These are phyloP conservation scores for Baeospora myosura DNA, from an alignment of 1,284 basidiomycete genomes.

Conservation along the genomic window DNA sequence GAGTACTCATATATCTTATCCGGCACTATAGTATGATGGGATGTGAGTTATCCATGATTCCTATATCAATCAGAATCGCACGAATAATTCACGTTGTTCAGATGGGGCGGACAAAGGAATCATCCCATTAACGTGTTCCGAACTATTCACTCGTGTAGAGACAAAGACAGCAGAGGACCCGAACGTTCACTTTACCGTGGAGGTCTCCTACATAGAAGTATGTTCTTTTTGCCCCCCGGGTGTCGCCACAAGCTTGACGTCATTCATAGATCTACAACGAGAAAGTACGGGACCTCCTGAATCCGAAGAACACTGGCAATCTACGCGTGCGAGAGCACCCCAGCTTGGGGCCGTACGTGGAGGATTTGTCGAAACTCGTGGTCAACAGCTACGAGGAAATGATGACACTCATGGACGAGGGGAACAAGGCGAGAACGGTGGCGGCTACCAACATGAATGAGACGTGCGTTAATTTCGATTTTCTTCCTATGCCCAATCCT, in stretches of 20 bases:
- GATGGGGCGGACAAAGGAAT: slow-evolving; percentile 96
- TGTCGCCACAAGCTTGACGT: slow-evolving; percentile 4
- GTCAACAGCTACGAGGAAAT: slow-evolving; percentile 91
- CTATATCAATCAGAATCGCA: slow-evolving; percentile 1
- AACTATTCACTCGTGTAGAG: slow-evolving; percentile 82
- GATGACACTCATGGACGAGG: slow-evolving; percentile 99
- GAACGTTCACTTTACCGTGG: slow-evolving; percentile 79
- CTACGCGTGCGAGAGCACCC: slow-evolving; percentile 96
- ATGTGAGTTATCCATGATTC: slow-evolving; percentile 75
- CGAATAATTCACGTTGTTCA: slow-evolving; percentile 23
- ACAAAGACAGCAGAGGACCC: slow-evolving; percentile 59
- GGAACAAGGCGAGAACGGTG: slow-evolving; percentile 95
- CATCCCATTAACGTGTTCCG: slow-evolving; percentile 91
- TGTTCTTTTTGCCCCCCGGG: slow-evolving; percentile 1
- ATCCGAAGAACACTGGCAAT: slow-evolving; percentile 95
- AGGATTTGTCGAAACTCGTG: slow-evolving; percentile 90
- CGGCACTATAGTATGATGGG: slow-evolving; percentile 86
- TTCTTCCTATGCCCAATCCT: slow-evolving; percentile 5
- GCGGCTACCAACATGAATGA: slow-evolving; percentile 99
- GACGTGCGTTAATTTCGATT: slow-evolving; percentile 48
- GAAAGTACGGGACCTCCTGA: slow-evolving; percentile 94
- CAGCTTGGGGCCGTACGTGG: slow-evolving; percentile 90
- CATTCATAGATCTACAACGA: slow-evolving; percentile 85
- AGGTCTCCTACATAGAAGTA: slow-evolving; percentile 96
- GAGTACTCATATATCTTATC: neutral